These are phyloP conservation scores for Apiospora saccharicola DNA, from an alignment of 2,329 filamentous ascomycete species.

Conservation along the genomic window DNA sequence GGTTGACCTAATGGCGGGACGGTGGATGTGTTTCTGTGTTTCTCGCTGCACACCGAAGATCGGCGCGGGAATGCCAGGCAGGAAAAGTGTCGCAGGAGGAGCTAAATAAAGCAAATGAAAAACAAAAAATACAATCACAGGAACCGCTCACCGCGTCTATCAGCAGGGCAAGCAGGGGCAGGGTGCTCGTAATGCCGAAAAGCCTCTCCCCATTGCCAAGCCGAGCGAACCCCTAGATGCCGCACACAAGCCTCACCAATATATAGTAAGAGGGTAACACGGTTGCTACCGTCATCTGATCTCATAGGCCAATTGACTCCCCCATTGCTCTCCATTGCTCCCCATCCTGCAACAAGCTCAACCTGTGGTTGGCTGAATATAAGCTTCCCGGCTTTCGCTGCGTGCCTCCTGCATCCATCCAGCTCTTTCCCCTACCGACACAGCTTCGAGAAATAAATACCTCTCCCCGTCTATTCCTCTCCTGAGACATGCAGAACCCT, in stretches of 20 bases:
- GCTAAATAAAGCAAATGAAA: not conserved
- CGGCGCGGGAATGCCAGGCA: conserved; percentile 5
- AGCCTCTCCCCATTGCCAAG: conserved; percentile 1
- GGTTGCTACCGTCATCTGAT: conserved; percentile 18
- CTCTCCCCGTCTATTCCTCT: conserved; percentile 1
- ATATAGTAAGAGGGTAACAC: not conserved
- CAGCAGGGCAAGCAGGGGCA: not conserved
- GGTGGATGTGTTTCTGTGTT: not conserved
- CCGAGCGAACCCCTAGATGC: conserved; percentile 12
- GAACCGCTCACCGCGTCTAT: not conserved
- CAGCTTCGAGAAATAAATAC: conserved; percentile 9
- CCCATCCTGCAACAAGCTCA: not conserved
- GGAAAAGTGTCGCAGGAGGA: not conserved
- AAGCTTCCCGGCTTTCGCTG: not conserved
- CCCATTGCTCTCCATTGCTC: not conserved
- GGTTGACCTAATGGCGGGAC: conserved; percentile 6
- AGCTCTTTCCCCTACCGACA: not conserved
- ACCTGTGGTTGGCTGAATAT: conserved; percentile 7
- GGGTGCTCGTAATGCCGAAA: not conserved
- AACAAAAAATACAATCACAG: not conserved
- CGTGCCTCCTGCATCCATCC: not conserved
- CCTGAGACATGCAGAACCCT: conserved; percentile 19
- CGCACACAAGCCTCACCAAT: not conserved
- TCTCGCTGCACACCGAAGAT: conserved; percentile 20
- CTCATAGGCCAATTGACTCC: conserved; percentile 5